Evolutionary conservation across 345 rosid genomes (phyloP), one percentile per base, ranked within the genome.

Genomic region (Pistacia vera): DNA sequence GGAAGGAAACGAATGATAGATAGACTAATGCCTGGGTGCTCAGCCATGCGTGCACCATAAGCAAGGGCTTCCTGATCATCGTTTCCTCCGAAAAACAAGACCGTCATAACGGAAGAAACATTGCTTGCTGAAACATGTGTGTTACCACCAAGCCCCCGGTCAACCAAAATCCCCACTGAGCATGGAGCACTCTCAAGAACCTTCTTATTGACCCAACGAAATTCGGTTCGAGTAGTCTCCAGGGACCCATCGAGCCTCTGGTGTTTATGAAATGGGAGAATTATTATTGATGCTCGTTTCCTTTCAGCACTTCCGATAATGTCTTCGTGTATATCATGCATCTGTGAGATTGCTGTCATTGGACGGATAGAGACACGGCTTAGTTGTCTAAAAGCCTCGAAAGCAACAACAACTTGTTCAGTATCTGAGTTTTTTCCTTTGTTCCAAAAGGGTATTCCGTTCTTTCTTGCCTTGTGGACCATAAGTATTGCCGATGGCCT

Each of bases 371-470:
- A 75, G 59, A 92, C 98, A 0, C 78, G 86, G 80, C 90, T 86
- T 10, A 92, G 90, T 69, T 89, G 83, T 25, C 80, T 71, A 79
- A 88, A 90, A n/a, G 93, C 88, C 77, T 92, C 93, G 6, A 92
- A 91, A 20, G 94, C 97, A n/a, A 92, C 96, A 1, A 92, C 90
- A 0, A 94, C 85, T 77, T 90, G 87, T 70, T 88, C 88, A 16
- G 83, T 68, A 28, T 79, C 76, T 0, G 88, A 75, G 0, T 71
- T 35, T 68, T 68, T 88, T 30, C 82, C 72, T 77, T 92, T 90
- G 78, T 93, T 95, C 98, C 98, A 93, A 74, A 93, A 92, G 62
- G 98, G 97, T 11, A 90, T 82, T 0, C 98, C 99, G 7, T 91
- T 93, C 78, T 81, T 91, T 49, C 96, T 83, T 2, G 92, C 94